Evolutionary conservation across 345 rosid species (phyloP).

Genomic region (Gynandropsis gynandra): DNA sequence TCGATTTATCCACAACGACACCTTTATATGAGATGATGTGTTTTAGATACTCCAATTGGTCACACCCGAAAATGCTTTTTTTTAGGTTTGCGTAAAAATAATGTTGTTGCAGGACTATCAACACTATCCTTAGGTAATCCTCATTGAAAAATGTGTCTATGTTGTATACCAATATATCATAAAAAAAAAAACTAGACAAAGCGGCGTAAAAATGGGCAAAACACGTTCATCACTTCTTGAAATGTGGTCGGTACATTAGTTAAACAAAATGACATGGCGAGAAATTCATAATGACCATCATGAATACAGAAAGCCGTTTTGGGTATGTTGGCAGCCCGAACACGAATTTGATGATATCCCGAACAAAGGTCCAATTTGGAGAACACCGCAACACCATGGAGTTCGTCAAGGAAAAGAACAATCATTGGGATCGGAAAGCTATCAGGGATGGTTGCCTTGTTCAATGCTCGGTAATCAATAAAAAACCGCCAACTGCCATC

Average conservation of each 20-base stretch:
- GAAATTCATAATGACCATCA: constrained; percentile 18
- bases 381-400: background rate
- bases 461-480: background rate
- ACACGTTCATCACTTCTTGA: constrained; percentile 11
- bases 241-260: constrained; percentile 20
- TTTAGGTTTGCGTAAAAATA: too few relatives aligned
- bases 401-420: background rate
- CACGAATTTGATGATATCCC: constrained; percentile 14
- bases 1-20: too few relatives aligned
- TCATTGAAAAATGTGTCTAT: too few relatives aligned
- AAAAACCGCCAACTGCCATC: background rate
- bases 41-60: too few relatives aligned
- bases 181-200: constrained; percentile 12
- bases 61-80: too few relatives aligned
- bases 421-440: background rate
- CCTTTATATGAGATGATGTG: too few relatives aligned
- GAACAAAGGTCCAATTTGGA: constrained; percentile 8
- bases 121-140: too few relatives aligned
- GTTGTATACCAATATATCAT: constrained; percentile 16
- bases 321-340: background rate
- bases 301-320: constrained; percentile 15
- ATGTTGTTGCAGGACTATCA: too few relatives aligned
- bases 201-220: background rate
- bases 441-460: background rate
- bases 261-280: constrained; percentile 17